These are phyloP conservation scores for Solanum arcanum DNA, from an alignment of 257 asterid species.

Conservation along the genomic window DNA sequence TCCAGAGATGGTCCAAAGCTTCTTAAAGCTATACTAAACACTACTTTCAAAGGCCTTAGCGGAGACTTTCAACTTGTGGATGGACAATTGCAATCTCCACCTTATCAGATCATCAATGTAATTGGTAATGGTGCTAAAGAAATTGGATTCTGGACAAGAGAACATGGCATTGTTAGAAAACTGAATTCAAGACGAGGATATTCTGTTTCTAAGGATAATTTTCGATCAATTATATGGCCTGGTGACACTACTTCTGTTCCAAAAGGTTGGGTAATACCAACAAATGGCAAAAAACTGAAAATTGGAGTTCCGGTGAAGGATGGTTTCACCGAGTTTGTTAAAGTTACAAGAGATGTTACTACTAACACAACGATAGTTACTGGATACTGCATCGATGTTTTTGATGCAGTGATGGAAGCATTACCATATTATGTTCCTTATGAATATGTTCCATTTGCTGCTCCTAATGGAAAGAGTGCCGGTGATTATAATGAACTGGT, in stretches of 20 bases:
- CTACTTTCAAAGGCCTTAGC: slow-evolving; percentile 9
- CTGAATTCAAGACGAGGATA: neutral
- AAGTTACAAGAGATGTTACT: slow-evolving; percentile 9
- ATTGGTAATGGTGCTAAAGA: neutral
- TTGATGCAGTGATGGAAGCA: slow-evolving; percentile 31
- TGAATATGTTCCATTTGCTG: slow-evolving; percentile 32
- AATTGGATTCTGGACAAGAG: slow-evolving; percentile 18
- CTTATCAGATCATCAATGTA: slow-evolving; percentile 14
- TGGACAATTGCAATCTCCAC: slow-evolving; percentile 11
- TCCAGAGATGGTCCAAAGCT: slow-evolving; percentile 27
- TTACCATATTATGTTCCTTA: slow-evolving; percentile 29
- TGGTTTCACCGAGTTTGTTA: slow-evolving; percentile 29
- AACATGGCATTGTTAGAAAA: slow-evolving; percentile 9
- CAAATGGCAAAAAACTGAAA: slow-evolving; percentile 28
- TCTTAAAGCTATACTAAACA: slow-evolving; percentile 6
- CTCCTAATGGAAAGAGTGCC: slow-evolving; percentile 9
- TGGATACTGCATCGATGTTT: slow-evolving; percentile 40
- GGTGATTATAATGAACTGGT: slow-evolving; percentile 18
- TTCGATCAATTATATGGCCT: slow-evolving; percentile 41
- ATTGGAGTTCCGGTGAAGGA: slow-evolving; percentile 32
- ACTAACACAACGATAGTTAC: slow-evolving; percentile 12
- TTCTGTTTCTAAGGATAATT: slow-evolving; percentile 12
- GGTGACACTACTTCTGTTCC: slow-evolving; percentile 23
- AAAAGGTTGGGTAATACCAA: slow-evolving; percentile 49
- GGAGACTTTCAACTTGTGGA: slow-evolving; percentile 6